phyloP scores from a whole-genome alignment of 2,329 filamentous ascomycete genomes.

The Ilyonectria sp. region DNA sequence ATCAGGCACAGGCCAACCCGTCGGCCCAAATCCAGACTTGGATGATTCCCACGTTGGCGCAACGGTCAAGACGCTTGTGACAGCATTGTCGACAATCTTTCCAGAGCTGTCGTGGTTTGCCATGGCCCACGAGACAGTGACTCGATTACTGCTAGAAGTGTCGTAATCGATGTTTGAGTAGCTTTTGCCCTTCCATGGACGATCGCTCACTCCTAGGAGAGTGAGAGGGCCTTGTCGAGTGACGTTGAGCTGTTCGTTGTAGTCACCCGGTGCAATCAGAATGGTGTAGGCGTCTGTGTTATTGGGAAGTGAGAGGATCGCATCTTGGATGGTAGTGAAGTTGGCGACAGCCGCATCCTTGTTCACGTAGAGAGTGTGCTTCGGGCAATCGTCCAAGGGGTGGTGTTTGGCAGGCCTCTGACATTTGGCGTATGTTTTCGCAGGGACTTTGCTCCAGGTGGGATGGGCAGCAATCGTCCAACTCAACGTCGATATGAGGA shows the following conservation, averaged over 20 bases:
- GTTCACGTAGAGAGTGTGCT: conserved; percentile 60
- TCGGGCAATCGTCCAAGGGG: conserved; percentile 54
- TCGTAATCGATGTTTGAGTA: conserved; percentile 63
- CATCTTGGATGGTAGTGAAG: conserved; percentile 58
- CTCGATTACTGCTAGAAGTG: conserved; percentile 57
- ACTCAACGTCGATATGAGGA: conserved; percentile 7
- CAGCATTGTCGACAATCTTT: conserved; percentile 70
- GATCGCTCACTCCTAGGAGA: conserved; percentile 70
- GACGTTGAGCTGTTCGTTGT: conserved; percentile 76
- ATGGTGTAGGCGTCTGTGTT: conserved; percentile 56
- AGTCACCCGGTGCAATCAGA: conserved; percentile 72
- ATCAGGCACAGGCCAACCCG: conserved; percentile 71
- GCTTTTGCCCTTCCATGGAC: conserved; percentile 50
- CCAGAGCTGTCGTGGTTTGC: conserved; percentile 61
- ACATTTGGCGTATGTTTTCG: conserved; percentile 40
- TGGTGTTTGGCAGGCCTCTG: conserved; percentile 32
- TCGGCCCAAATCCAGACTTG: conserved; percentile 73
- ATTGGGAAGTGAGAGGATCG: conserved; percentile 57
- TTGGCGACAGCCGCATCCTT: conserved; percentile 51
- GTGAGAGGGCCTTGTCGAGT: conserved; percentile 74
- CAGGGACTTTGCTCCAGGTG: conserved; percentile 23
- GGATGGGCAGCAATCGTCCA: conserved; percentile 15
- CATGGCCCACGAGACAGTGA: conserved; percentile 71
- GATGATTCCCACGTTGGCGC: conserved; percentile 75
- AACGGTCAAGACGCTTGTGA: conserved; percentile 73